Evolutionary conservation across 2,329 filamentous ascomycete genomes (phyloP).

Genomic region (Hyphodiscus sp.): DNA sequence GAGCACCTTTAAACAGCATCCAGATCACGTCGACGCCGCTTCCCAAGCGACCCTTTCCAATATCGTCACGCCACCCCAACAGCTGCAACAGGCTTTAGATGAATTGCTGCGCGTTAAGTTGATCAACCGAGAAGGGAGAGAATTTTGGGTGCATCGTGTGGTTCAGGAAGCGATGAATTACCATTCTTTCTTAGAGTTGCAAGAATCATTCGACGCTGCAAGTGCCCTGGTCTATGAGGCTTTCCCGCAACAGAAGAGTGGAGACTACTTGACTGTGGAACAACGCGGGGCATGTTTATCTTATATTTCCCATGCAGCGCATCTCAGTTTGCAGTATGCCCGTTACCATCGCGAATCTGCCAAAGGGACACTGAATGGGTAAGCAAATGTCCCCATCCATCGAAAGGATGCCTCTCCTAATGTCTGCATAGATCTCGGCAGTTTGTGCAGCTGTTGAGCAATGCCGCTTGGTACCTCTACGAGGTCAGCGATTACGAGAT

Average conservation of each 20-base stretch:
- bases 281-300: conserved; percentile 8
- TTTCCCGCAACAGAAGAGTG: conserved; percentile 13
- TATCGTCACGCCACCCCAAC: conserved; percentile 5
- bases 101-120: conserved; percentile 13
- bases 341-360: not conserved
- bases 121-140: conserved; percentile 16
- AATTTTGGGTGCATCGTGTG: conserved; percentile 14
- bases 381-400: not conserved
- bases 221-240: conserved; percentile 13
- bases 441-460: conserved; percentile 11
- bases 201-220: conserved; percentile 13
- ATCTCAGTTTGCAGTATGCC: conserved; percentile 10
- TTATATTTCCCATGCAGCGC: conserved; percentile 14
- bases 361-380: conserved; percentile 3
- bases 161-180: conserved; percentile 23
- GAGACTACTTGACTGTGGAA: conserved; percentile 1
- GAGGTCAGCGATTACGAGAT: conserved; percentile 15
- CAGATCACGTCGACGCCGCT: conserved; percentile 5
- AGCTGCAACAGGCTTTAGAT: conserved; percentile 9
- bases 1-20: conserved; percentile 16
- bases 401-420: not conserved
- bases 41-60: conserved; percentile 7
- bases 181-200: conserved; percentile 12
- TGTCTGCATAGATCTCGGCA: conserved; percentile 1
- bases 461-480: conserved; percentile 15